Evolutionary conservation across 805 yeast genomes (phyloP), one percentile per base, ranked within the genome.

Genomic region (Candida caryicola): DNA sequence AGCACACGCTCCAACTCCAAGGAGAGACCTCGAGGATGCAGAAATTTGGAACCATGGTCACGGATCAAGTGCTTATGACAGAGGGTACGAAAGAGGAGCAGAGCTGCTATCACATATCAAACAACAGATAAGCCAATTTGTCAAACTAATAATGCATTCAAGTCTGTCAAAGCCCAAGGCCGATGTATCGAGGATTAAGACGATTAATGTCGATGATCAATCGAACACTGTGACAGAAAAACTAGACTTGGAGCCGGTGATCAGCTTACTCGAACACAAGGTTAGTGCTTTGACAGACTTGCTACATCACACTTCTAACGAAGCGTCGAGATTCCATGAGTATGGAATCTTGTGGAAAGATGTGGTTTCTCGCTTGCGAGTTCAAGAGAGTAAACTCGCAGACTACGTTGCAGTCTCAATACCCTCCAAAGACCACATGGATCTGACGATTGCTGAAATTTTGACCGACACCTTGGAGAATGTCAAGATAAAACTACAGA

Each of bases 11-110:
- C 29, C n/a, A 27, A 8, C 26, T n/a, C 29, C 31, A 10, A 13
- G 10, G 25, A 9, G 14, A 16, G 23, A 40, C 23, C 18, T 7
- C 15, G 18, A 31, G 14, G 43, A 40, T 27, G 14, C 17, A 3
- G 44, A 40, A 19, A 15, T 19, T 12, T 37, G 32, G 29, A 44
- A 47, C 26, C 50, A 52, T 32, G 60, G 51, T n/a, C 50, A 55
- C 30, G 56, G 52, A 1, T 52, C 52, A 12, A 44, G 59, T 1
- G 59, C 73, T 1, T 69, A 55, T 37, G 62, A 62, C 17, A 50
- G 47, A 31, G 74, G 74, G 4, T 67, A 50, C 36, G 55, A 50
- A 6, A 55, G 47, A 30, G 74, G 73, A 0, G 40, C 60, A 3
- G 43, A 57, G 23, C 62, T 54, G 44, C 54, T 69, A 4, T 49